Conservation (phyloP, 257 asterid species). For the Solanum gracilifrons region DNA sequence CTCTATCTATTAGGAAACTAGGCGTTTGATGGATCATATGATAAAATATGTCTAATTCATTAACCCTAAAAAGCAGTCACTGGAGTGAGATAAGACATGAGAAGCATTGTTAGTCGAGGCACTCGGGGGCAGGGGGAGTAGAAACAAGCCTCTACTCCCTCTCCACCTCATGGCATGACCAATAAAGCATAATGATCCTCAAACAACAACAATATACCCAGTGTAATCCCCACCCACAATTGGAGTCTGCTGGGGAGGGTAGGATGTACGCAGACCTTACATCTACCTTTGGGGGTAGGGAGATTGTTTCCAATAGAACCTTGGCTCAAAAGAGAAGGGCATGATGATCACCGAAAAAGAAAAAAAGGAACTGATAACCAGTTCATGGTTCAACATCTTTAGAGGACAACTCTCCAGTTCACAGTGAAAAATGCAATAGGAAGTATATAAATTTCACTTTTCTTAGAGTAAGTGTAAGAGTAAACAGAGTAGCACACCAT, state of each 20-base stretch:
- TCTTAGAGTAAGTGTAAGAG: neutral
- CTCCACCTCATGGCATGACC: neutral
- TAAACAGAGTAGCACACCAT: constrained; percentile 31
- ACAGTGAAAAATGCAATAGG: neutral
- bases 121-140: neutral
- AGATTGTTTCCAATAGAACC: neutral
- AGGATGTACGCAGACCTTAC: neutral
- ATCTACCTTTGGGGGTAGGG: neutral
- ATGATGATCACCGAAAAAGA: neutral
- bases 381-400: neutral
- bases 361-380: neutral
- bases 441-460: neutral
- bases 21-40: neutral
- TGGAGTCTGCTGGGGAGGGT: neutral
- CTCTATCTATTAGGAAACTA: neutral
- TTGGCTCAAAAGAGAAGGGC: neutral
- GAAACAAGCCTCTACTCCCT: neutral
- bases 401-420: neutral
- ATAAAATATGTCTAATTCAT: neutral
- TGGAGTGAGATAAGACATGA: neutral
- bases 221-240: neutral
- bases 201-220: neutral
- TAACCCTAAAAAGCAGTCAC: neutral
- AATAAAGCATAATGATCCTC: neutral
- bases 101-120: neutral